Conservation (phyloP, 2,329 filamentous ascomycete species). For the Cephalotrichum gorgonifer region DNA sequence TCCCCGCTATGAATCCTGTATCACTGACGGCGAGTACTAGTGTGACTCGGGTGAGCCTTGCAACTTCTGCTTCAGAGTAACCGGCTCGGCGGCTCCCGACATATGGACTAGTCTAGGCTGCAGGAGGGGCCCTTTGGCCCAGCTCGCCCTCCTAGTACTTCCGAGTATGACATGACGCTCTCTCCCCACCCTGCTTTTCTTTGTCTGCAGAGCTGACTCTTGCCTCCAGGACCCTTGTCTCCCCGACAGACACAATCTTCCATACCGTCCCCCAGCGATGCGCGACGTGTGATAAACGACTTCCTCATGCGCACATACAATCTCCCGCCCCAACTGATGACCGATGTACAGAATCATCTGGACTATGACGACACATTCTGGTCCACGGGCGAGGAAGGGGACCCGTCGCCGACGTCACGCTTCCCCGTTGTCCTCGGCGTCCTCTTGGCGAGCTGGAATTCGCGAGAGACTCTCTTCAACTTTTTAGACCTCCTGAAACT, state of each 20-base stretch:
- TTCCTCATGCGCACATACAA: constrained; percentile 36
- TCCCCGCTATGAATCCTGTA: neutral
- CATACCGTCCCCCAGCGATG: constrained; percentile 36
- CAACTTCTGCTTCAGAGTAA: neutral
- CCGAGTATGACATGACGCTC: no score
- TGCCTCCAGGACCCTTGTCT: constrained; percentile 29
- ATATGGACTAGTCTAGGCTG: constrained; percentile 39
- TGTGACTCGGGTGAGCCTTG: constrained; percentile 1
- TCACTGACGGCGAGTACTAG: neutral
- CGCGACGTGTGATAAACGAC: constrained; percentile 40
- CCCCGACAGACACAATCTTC: constrained; percentile 39
- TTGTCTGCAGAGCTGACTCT: constrained; percentile 11
- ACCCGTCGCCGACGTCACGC: neutral
- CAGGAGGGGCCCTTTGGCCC: constrained; percentile 34
- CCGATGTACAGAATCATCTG: constrained; percentile 31
- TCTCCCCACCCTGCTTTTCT: neutral
- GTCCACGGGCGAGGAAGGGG: constrained; percentile 38
- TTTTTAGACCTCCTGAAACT: constrained; percentile 42
- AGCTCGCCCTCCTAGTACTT: constrained; percentile 4
- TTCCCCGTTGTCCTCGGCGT: constrained; percentile 30
- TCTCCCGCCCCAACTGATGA: constrained; percentile 25
- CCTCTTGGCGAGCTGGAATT: constrained; percentile 41
- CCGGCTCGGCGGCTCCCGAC: neutral
- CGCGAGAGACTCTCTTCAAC: constrained; percentile 35
- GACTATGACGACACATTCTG: constrained; percentile 49